Conservation (phyloP, 2,329 filamentous ascomycete genomes). For the Arthrobotrys musiformis region DNA sequence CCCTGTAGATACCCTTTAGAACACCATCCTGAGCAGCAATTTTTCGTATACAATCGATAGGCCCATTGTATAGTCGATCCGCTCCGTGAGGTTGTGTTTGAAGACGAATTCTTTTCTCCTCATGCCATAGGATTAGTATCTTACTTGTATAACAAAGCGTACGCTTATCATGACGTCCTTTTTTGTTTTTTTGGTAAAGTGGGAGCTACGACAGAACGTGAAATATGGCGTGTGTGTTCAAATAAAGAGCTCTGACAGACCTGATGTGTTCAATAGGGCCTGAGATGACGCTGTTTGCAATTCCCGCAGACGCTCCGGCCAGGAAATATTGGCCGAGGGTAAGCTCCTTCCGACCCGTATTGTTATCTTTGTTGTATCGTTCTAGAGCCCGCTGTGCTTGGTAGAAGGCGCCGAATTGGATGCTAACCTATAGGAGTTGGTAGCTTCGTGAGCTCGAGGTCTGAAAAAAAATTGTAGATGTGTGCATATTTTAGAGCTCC, state of each 20-base stretch:
- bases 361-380: conserved; percentile 71
- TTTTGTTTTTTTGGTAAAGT: neutral
- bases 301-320: conserved; percentile 88
- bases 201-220: neutral
- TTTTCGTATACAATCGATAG: conserved; percentile 89
- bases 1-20: conserved; percentile 81
- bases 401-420: conserved; percentile 98
- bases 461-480: neutral
- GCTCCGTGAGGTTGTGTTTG: conserved; percentile 95
- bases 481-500: conserved; percentile 28
- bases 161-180: conserved; percentile 13
- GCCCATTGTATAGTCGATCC: conserved; percentile 80
- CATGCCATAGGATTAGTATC: conserved; percentile 29
- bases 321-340: conserved; percentile 88
- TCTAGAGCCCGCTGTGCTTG: conserved; percentile 88
- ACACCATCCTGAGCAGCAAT: conserved; percentile 76
- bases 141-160: conserved; percentile 33
- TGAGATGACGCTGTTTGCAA: conserved; percentile 74
- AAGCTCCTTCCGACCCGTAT: conserved; percentile 66
- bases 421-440: conserved; percentile 69
- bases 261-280: conserved; percentile 53
- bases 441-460: conserved; percentile 59
- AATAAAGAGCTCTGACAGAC: conserved; percentile 33
- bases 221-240: neutral
- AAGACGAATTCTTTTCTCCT: conserved; percentile 76